Evolutionary conservation across 306 rosid species (phyloP).

Genomic region (Gynostemma pentaphyllum): DNA sequence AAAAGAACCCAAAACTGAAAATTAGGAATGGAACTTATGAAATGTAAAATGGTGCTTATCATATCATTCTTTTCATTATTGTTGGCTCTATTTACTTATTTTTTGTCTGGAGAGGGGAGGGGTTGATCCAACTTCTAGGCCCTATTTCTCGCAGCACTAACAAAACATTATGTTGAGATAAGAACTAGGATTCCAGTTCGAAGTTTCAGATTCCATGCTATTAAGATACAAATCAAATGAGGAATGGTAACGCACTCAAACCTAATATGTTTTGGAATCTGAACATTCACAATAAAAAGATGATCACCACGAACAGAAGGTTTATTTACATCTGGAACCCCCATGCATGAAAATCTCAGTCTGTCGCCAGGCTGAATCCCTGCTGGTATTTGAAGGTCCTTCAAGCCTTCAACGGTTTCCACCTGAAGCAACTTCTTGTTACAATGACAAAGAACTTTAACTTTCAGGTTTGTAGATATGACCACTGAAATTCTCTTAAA

Average conservation of each 20-base stretch:
- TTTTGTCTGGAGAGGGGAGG: neutral
- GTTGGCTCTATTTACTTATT: neutral
- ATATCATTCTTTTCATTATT: neutral
- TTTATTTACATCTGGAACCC: slow-evolving; percentile 71
- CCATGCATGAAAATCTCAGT: slow-evolving; percentile 50
- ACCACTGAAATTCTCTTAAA: no score
- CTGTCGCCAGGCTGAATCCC: slow-evolving; percentile 88
- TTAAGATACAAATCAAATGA: neutral
- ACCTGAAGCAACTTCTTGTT: slow-evolving; percentile 39
- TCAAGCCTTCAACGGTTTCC: slow-evolving; percentile 78
- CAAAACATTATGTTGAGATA: neutral
- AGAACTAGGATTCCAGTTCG: neutral
- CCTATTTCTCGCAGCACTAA: neutral
- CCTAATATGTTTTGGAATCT: slow-evolving; percentile 77
- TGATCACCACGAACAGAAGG: slow-evolving; percentile 83
- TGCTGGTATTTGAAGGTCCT: slow-evolving; percentile 63
- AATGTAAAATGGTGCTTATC: neutral
- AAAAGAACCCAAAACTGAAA: no score
- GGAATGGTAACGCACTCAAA: slow-evolving; percentile 14
- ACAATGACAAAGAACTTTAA: slow-evolving; percentile 13
- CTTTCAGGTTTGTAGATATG: neutral
- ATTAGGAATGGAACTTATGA: neutral
- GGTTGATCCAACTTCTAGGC: neutral
- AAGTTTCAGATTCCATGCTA: neutral
- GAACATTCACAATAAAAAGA: slow-evolving; percentile 66